Conservation (phyloP, 257 asterid species). For the Lavandula angustifolia region DNA sequence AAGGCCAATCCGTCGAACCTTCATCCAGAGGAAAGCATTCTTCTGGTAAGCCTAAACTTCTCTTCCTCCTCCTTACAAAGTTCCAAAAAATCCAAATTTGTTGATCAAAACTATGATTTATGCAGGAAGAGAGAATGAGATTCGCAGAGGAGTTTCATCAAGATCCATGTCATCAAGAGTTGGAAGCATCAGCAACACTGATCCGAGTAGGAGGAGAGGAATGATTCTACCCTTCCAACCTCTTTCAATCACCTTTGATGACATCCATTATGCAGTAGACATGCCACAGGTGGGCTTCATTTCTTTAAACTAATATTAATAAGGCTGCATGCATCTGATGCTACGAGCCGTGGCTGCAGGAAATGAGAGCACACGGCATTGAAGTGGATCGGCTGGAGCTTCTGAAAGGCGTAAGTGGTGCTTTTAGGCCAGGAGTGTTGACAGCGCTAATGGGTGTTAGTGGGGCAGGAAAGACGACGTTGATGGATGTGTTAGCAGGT, state of each 20-base stretch:
- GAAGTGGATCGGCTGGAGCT: conserved; percentile 58
- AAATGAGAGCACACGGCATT: conserved; percentile 68
- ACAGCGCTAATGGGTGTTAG: conserved; percentile 85
- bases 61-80: too few relatives aligned
- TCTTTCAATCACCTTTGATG: conserved; percentile 70
- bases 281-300: conserved; percentile 66
- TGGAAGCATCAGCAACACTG: conserved; percentile 39
- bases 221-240: conserved; percentile 86
- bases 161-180: conserved; percentile 50
- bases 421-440: conserved; percentile 78
- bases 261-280: conserved; percentile 68
- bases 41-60: not conserved
- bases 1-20: conserved; percentile 37
- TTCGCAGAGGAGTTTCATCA: conserved; percentile 42
- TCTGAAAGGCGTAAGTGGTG: conserved; percentile 75
- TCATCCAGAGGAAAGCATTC: conserved; percentile 22
- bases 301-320: not conserved
- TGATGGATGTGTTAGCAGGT: conserved; percentile 86
- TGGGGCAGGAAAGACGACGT: conserved; percentile 84
- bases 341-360: conserved; percentile 39
- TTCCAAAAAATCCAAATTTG: too few relatives aligned
- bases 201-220: conserved; percentile 59
- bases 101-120: not conserved
- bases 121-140: conserved; percentile 41
- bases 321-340: not conserved